These are phyloP conservation scores for Cetradonia linearis DNA, from an alignment of 495 filamentous ascomycete genomes.

Conservation along the genomic window DNA sequence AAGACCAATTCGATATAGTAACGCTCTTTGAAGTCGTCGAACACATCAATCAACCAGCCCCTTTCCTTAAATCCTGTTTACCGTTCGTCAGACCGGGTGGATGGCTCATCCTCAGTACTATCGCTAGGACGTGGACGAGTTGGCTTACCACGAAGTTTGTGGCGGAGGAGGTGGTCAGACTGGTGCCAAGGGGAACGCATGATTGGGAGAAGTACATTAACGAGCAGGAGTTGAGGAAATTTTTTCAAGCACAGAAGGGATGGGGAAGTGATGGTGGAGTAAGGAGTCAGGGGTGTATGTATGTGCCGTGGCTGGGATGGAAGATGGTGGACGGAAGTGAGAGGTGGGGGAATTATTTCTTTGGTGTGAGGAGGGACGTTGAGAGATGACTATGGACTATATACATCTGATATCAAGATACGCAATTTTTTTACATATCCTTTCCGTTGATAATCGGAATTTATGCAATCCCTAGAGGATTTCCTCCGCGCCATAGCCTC, in stretches of 20 bases:
- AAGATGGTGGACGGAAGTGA: constrained; percentile 73
- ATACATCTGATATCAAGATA: constrained; percentile 4
- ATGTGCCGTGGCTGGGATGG: constrained; percentile 88
- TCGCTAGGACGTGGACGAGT: constrained; percentile 74
- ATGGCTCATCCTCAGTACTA: constrained; percentile 85
- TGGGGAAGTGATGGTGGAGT: constrained; percentile 44
- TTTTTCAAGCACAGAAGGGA: constrained; percentile 40
- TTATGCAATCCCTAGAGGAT: neutral
- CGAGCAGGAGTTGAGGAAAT: constrained; percentile 62
- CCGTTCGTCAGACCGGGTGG: constrained; percentile 78
- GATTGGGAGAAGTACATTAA: constrained; percentile 95
- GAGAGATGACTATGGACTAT: neutral
- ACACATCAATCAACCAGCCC: constrained; percentile 59
- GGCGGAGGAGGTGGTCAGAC: constrained; percentile 76
- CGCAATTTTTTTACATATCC: neutral
- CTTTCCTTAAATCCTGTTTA: constrained; percentile 61
- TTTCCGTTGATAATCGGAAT: neutral
- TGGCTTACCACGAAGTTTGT: constrained; percentile 88
- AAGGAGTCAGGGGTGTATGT: constrained; percentile 71
- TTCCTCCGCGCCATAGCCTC: no score
- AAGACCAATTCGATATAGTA: constrained; percentile 59
- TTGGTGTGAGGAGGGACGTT: constrained; percentile 60
- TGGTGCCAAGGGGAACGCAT: constrained; percentile 82
- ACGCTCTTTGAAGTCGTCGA: constrained; percentile 91
- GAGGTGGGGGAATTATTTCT: constrained; percentile 92